Evolutionary conservation across 2,329 filamentous ascomycete genomes (phyloP), one percentile per base, ranked within the genome.

Genomic region (Nannizziopsis arthrosporioides): DNA sequence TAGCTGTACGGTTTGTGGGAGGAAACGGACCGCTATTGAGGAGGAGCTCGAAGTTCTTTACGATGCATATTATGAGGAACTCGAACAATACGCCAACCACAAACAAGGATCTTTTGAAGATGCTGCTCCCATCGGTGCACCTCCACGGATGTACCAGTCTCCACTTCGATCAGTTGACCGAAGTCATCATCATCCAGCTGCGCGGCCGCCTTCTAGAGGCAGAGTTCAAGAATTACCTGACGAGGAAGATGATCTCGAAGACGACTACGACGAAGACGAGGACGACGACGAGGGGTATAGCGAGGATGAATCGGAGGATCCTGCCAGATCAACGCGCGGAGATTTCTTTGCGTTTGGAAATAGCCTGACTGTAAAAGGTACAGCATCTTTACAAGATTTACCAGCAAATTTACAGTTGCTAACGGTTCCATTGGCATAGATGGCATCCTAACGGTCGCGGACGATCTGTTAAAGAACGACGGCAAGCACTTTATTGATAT

Each of bases 401-500:
- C 8, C 5, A 35, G 12, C 30, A n/a, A 10, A 22, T 36, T n/a
- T 3, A 46, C 17, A 14, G 39, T 12, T 40, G 36, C 46, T 48
- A 50, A 55, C 48, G 41, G 47, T 40, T 44, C 42, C 45, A 7
- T 32, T 42, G 64, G 64, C 57, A 54, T 59, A 73, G 89, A 92
- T 73, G 93, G 92, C 64, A 95, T 98, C 68, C 81, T 98, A 65
- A 98, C 92, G 56, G 92, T 98, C 62, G 92, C 92, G 66, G 92
- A 98, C 73, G 92, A 98, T 70, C 76, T 98, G 56, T 78, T 98
- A 54, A 96, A 96, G 68, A 98, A 98, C 68, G 92, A 98, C 68
- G 92, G 92, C 61, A 94, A 94, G 68, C 94, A 94, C 63, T 98
- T 98, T 71, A 98, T 98, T 68, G 92, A 98, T 66, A 98, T 98